Evolutionary conservation across 768 basidiomycete genomes (phyloP).

Genomic region (Lentinula sp.): DNA sequence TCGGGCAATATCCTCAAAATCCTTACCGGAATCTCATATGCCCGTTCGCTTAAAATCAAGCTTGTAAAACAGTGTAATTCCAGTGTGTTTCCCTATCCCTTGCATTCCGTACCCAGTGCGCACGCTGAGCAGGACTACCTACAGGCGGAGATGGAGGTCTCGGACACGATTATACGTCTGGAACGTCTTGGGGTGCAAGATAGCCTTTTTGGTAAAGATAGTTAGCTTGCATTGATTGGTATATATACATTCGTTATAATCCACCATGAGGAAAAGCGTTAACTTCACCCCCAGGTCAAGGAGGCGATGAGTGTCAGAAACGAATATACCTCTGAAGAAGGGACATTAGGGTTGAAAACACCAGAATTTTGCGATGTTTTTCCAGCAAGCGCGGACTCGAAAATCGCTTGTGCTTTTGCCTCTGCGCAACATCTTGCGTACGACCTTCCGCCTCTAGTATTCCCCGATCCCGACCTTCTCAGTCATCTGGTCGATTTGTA

Average conservation of each 20-base stretch:
- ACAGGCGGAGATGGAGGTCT: not conserved
- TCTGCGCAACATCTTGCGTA: too few relatives aligned
- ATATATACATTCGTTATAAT: not conserved
- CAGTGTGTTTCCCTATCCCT: not conserved
- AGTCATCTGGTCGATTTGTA: conserved; percentile 54
- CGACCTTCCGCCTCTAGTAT: conserved; percentile 14
- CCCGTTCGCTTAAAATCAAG: not conserved
- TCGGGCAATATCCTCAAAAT: not conserved
- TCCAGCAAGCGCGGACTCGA: conserved; percentile 14
- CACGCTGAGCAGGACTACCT: not conserved
- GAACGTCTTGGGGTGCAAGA: not conserved
- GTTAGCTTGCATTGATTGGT: conserved; percentile 33
- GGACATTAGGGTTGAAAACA: not conserved
- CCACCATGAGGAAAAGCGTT: too few relatives aligned
- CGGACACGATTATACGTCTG: not conserved
- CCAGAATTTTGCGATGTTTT: conserved; percentile 17
- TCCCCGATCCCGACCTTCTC: conserved; percentile 51
- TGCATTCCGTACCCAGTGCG: not conserved
- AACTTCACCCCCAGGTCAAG: conserved; percentile 19
- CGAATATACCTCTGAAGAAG: not conserved
- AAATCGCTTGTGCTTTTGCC: not conserved
- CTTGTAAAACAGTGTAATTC: not conserved
- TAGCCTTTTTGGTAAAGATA: conserved; percentile 26
- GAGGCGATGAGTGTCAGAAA: conserved; percentile 5
- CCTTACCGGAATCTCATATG: not conserved